phyloP scores from a whole-genome alignment of 2,329 filamentous ascomycete species.

The Xylariaceae sp. region DNA sequence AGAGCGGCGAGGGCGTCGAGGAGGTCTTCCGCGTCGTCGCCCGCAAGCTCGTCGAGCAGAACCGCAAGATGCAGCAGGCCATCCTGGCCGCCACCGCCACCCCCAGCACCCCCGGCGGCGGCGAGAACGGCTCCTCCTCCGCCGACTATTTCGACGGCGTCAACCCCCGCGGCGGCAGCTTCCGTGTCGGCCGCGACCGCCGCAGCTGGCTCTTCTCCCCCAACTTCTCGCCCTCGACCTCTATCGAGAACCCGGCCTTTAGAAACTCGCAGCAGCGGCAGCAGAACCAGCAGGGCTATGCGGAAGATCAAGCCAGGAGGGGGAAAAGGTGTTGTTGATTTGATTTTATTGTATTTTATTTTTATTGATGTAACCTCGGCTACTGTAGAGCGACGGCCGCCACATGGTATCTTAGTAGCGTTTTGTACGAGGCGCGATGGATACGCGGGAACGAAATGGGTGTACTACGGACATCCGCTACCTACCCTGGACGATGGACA shows the following conservation, averaged over 20 bases:
- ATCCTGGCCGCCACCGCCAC: slow-evolving; percentile 57
- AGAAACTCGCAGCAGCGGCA: slow-evolving; percentile 34
- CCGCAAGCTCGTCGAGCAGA: slow-evolving; percentile 65
- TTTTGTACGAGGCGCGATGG: too few species aligned
- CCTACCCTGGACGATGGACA: background rate
- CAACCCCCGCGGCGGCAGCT: slow-evolving; percentile 51
- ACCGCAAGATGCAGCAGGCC: slow-evolving; percentile 64
- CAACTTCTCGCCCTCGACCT: slow-evolving; percentile 54
- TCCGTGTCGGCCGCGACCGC: slow-evolving; percentile 60
- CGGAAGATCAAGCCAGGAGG: slow-evolving; percentile 21
- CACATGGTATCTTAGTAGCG: too few species aligned
- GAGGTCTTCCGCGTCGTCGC: slow-evolving; percentile 83
- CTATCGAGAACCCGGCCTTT: slow-evolving; percentile 48
- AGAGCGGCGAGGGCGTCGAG: slow-evolving; percentile 92
- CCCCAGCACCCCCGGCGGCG: slow-evolving; percentile 50
- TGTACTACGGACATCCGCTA: too few species aligned
- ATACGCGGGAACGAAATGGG: too few species aligned
- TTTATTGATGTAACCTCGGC: too few species aligned
- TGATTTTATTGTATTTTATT: too few species aligned
- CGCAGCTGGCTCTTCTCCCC: slow-evolving; percentile 63
- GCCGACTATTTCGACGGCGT: slow-evolving; percentile 54
- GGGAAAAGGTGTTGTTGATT: slow-evolving; percentile 33
- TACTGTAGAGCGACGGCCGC: too few species aligned
- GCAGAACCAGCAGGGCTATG: slow-evolving; percentile 17
- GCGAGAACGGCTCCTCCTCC: slow-evolving; percentile 6